Evolutionary conservation across 2,329 filamentous ascomycete species (phyloP).

Genomic region (Diaporthe citri): DNA sequence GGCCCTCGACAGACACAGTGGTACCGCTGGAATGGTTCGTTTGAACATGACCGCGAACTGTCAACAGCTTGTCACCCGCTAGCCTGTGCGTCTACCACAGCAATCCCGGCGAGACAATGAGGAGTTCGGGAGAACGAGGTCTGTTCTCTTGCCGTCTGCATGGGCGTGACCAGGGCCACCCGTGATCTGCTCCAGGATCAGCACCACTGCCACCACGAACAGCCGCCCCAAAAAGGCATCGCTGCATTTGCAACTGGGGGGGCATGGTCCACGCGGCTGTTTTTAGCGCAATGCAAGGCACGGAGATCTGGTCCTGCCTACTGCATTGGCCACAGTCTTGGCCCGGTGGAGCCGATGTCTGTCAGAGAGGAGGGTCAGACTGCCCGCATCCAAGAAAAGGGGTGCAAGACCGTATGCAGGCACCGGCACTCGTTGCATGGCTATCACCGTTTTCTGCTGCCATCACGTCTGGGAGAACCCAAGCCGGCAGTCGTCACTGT

Average conservation of each 20-base stretch:
- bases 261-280: constrained; percentile 26
- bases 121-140: constrained; percentile 32
- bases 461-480: constrained; percentile 3
- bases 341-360: constrained; percentile 3
- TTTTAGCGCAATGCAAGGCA: constrained; percentile 32
- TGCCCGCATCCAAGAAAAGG: neutral
- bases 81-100: constrained; percentile 1
- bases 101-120: constrained; percentile 20
- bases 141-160: constrained; percentile 26
- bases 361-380: neutral
- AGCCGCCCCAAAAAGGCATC: constrained; percentile 11
- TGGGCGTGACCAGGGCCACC: constrained; percentile 22
- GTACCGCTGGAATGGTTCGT: constrained; percentile 10
- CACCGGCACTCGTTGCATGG: neutral
- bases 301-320: constrained; percentile 21
- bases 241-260: neutral
- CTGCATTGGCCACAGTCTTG: constrained; percentile 22
- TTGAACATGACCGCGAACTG: neutral
- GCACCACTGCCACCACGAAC: constrained; percentile 24
- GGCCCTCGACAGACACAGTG: neutral
- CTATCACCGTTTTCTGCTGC: neutral
- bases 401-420: neutral
- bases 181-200: constrained; percentile 31
- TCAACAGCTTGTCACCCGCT: constrained; percentile 19
- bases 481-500: constrained; percentile 14